phyloP scores from a whole-genome alignment of 345 rosid species.

The Streptanthus diversifolius region DNA sequence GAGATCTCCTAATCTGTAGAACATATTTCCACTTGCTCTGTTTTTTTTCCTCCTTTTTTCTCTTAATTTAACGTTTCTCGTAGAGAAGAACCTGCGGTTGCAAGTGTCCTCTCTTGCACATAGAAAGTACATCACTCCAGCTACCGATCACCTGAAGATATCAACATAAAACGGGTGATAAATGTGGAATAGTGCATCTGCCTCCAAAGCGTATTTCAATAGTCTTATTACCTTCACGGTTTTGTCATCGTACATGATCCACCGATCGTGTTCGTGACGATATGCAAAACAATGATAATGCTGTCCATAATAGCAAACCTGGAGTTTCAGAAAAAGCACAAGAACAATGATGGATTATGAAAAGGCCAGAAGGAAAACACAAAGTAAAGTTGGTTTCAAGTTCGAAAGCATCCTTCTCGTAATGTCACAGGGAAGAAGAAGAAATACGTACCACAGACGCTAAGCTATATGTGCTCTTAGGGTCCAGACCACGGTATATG shows the following conservation, averaged over 20 bases:
- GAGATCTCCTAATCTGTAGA: slow-evolving; percentile 20
- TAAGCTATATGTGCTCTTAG: slow-evolving; percentile 55
- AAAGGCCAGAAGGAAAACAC: background rate
- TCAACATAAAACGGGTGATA: slow-evolving; percentile 6
- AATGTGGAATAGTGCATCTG: background rate
- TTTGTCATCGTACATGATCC: slow-evolving; percentile 98
- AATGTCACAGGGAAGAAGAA: background rate
- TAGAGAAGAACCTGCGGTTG: slow-evolving; percentile 97
- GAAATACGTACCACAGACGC: slow-evolving; percentile 75
- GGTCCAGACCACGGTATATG: slow-evolving; percentile 79
- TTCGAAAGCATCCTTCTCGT: background rate
- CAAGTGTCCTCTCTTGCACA: slow-evolving; percentile 86
- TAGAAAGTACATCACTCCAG: slow-evolving; percentile 76
- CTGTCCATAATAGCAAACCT: slow-evolving; percentile 99
- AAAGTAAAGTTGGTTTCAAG: background rate
- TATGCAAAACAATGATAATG: slow-evolving; percentile 98
- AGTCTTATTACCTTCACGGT: slow-evolving; percentile 70
- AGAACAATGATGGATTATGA: slow-evolving; percentile 1
- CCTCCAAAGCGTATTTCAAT: background rate
- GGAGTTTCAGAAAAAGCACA: slow-evolving; percentile 24
- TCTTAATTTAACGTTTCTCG: slow-evolving; percentile 59
- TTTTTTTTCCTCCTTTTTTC: background rate
- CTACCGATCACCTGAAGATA: slow-evolving; percentile 69
- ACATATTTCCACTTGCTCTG: slow-evolving; percentile 10
- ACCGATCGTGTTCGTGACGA: slow-evolving; percentile 57